These are phyloP conservation scores for Tetrahymena elliotti DNA, from an alignment of 73 alveolate genomes.

Conservation along the genomic window DNA sequence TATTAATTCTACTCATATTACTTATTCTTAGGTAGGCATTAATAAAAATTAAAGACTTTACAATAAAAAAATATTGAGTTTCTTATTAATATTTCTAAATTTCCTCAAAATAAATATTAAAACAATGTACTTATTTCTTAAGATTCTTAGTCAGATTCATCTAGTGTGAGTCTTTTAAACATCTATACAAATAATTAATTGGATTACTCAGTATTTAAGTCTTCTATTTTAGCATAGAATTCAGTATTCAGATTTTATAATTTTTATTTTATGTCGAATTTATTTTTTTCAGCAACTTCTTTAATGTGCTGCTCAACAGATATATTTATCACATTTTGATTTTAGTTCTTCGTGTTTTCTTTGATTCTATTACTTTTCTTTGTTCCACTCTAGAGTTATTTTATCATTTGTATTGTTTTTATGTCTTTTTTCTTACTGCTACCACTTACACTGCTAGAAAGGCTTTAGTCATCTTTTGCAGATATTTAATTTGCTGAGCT, in stretches of 20 bases:
- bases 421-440: neutral
- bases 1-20: too few relatives aligned
- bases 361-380: neutral
- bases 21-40: too few relatives aligned
- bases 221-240: neutral
- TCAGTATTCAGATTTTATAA: neutral
- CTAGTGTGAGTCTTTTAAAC: neutral
- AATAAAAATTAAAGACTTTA: too few relatives aligned
- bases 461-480: neutral
- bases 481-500: neutral
- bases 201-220: neutral
- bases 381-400: neutral
- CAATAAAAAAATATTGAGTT: too few relatives aligned
- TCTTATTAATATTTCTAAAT: too few relatives aligned
- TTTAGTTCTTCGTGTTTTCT: neutral
- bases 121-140: neutral
- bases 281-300: neutral
- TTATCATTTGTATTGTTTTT: neutral
- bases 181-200: neutral
- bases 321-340: neutral
- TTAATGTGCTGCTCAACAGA: neutral
- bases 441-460: neutral
- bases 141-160: neutral
- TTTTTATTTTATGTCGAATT: neutral
- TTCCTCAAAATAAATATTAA: too few relatives aligned